Base-by-base conservation (phyloP, 352 stramenopile genomes). In the Aphanomyces invadans region DNA sequence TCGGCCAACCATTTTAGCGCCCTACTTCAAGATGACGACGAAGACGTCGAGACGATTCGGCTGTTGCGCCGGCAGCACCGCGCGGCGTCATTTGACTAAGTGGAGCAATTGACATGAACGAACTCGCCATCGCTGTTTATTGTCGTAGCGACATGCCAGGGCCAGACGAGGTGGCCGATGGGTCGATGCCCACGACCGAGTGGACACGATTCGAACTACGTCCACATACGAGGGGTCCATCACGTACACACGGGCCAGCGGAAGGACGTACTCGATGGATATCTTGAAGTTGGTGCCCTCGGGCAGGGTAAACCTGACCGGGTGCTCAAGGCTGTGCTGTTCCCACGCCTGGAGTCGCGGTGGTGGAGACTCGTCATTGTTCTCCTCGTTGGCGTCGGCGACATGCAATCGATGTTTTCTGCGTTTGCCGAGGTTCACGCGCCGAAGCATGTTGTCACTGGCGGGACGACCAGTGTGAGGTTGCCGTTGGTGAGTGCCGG, bases 201-300 rank as follows among this genome's bases (percentile, higher is more conserved):
- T 28, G 9, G 38, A 64, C 55, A 38, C 38, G 21, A 38, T 64
- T 28, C 23, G 52, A 21, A 29, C 55, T 64, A 52, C 5, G 21
- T 42, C n/a, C n/a, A n/a, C n/a, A n/a, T n/a, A n/a, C n/a, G n/a
- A n/a, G n/a, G n/a, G n/a, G n/a, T n/a, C n/a, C n/a, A n/a, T n/a
- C n/a, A n/a, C n/a, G n/a, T n/a, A n/a, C n/a, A n/a, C n/a, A n/a
- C n/a, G n/a, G n/a, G n/a, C n/a, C n/a, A n/a, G n/a, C n/a, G n/a
- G 55, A 45, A 3, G 33, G 42, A 80, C 80, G 29, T 74, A 90
- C 82, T 89, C 86, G 74, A 91, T 88, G 26, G 83, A 89, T 68
- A 91, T 87, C 57, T 81, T 76, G 26, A 91, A 74, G 69, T 89
- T 89, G 62, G 76, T 87, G 51, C 81, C 84, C 63, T 91, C 85